Evolutionary conservation across 192 early-diverging fungal species (phyloP), one percentile per base, ranked within the genome.

Genomic region (Dissophora globulifera): DNA sequence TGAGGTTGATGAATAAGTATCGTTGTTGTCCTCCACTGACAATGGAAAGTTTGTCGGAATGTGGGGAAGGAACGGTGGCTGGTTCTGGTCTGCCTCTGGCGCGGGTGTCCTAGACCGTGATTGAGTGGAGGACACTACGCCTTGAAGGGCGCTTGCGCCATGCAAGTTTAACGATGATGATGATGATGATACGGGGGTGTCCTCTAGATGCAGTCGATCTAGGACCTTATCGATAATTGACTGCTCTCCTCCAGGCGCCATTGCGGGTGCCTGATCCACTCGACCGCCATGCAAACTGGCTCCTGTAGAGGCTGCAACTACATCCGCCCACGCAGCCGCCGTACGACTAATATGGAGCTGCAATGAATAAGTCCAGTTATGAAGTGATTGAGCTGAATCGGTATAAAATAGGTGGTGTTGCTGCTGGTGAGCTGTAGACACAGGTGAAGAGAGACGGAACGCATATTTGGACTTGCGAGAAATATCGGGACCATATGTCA

Each of bases 401-500:
- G 64, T 48, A 8, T 43, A 56, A 20, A 76, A 76, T 4, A 76
- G 25, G 20, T 76, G 72, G 33, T 61, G 57, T 51, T 67, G 72
- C 32, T 54, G 57, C 25, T 76, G 72, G 8, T 76, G 62, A 17
- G 71, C 42, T 42, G 66, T 66, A 5, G 71, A 50, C 22, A 56
- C 63, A 15, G 58, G 48, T 1, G 72, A 59, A 1, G 72, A 66
- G 2, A 76, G 45, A 2, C 58, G 63, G 46, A 76, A 67, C 19
- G 72, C 58, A 50, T 43, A 48, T 41, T 76, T 76, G 12, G 72
- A 76, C 38, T 76, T 76, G 50, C 72, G 72, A 15, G 72, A 67
- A 13, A 76, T 60, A 1, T 76, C 72, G 7, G 64, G 50, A 2
- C 72, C 72, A 22, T 57, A 52, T 17, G 72, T 30, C 11, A 76